Percentiles rank a stretch among this genome's conserved stretches.
Conservation (phyloP, 495 filamentous ascomycete genomes). For the Penicillium samsonianum region DNA sequence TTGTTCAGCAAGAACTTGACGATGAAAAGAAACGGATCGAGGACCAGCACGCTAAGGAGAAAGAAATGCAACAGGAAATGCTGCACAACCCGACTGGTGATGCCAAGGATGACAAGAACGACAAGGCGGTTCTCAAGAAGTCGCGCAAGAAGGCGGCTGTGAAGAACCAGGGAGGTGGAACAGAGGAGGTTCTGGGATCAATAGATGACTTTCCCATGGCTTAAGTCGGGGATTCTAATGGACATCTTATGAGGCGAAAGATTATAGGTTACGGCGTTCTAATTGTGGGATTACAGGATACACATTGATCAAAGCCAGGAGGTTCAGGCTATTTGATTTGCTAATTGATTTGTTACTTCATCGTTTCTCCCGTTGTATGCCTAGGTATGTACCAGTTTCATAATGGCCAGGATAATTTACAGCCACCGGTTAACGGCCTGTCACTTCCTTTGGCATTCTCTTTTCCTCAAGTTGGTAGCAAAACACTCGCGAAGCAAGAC, state of each 20-base stretch:
- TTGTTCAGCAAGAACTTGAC: constrained; percentile 63
- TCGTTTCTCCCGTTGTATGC: neutral
- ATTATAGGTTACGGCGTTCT: constrained; percentile 21
- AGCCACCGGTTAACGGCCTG: neutral
- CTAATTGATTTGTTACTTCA: neutral
- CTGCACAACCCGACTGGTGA: constrained; percentile 45
- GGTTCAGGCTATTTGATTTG: constrained; percentile 12
- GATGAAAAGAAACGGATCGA: constrained; percentile 68
- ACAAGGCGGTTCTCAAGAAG: constrained; percentile 42
- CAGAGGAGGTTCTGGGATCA: constrained; percentile 44
- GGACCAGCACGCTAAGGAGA: constrained; percentile 63
- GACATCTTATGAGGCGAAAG: constrained; percentile 1
- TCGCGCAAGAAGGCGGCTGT: constrained; percentile 38
- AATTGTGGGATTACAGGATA: constrained; percentile 13
- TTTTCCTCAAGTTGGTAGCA: neutral
- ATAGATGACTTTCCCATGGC: constrained; percentile 40
- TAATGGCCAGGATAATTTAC: neutral
- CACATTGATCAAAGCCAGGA: constrained; percentile 9
- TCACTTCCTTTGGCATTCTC: neutral
- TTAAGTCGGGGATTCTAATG: constrained; percentile 21
- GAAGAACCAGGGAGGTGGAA: constrained; percentile 40
- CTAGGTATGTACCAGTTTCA: neutral
- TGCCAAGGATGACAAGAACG: constrained; percentile 40
- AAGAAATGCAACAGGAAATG: constrained; percentile 54
- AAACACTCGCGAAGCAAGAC: neutral